Base-by-base conservation (phyloP, 192 early-diverging fungal genomes). In the Coemansia sp. region DNA sequence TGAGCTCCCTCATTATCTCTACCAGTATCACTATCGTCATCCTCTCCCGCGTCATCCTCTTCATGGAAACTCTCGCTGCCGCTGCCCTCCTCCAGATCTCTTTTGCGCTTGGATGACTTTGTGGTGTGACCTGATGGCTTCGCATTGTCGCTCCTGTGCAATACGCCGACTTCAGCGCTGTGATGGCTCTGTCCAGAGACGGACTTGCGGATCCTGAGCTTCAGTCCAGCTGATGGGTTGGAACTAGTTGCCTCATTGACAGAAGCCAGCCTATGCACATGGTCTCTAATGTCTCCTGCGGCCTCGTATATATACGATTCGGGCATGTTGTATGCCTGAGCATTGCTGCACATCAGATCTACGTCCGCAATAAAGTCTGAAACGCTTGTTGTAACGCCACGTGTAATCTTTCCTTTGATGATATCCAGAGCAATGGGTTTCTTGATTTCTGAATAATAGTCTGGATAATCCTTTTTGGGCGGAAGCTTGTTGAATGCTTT, bases 401-500 rank as follows among this genome's bases (percentile, higher is more conserved):
- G 87, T 55, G 88, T 87, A 58, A 96, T 90, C 46, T 90, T 85
- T 55, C 85, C 81, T 74, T 89, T 84, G 74, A 99, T 99, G 41
- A 90, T 92, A 54, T 95, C 90, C 83, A 99, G 81, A 0, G 96
- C 91, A 61, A 97, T 94, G 7, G 97, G 97, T 49, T 88, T 76
- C 52, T 81, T 79, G 62, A 99, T 99, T 61, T 96, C 84, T 57
- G 87, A 80, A 68, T 97, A 98, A 69, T 99, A 99, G 72, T 92
- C 90, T 0, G 94, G 91, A 61, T 97, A 99, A 36, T 88, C 85
- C 63, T 81, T 83, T 52, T 89, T 76, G n/a, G 79, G 69, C 15
- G 92, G 92, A 18, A 98, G 78, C 56, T 87, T 81, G 71, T 81
- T 81, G 51, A 81, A 81, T 10, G 73, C 65, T 55, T 70, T 40